Evolutionary conservation across 805 yeast species (phyloP).

Genomic region (Candida easanensis): DNA sequence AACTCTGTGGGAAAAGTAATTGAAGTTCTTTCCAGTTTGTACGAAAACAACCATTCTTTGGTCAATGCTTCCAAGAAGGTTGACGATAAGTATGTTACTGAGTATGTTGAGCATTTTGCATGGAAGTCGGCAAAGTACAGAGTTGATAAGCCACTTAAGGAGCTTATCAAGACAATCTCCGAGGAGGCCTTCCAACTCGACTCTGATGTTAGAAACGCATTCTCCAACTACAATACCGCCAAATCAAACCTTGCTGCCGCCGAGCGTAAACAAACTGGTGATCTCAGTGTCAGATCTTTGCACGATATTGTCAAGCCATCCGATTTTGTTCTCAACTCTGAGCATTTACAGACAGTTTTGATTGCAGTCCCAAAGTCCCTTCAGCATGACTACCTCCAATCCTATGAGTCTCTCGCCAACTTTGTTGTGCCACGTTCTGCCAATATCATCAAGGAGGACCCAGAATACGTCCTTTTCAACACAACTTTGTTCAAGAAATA

Average conservation of each 20-base stretch:
- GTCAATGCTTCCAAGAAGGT: conserved; percentile 49
- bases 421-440: conserved; percentile 95
- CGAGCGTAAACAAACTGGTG: conserved; percentile 92
- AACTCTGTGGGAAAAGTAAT: conserved; percentile 68
- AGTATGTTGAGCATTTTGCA: conserved; percentile 68
- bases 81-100: conserved; percentile 52
- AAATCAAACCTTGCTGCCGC: conserved; percentile 82
- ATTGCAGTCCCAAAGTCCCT: conserved; percentile 80
- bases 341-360: conserved; percentile 80
- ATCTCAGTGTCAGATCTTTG: conserved; percentile 83
- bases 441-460: conserved; percentile 61
- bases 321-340: conserved; percentile 83
- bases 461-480: conserved; percentile 68
- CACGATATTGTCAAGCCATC: conserved; percentile 84
- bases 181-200: conserved; percentile 82
- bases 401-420: conserved; percentile 72
- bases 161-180: conserved; percentile 65
- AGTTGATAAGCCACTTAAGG: conserved; percentile 77
- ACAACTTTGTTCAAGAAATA: conserved; percentile 85
- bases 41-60: conserved; percentile 39
- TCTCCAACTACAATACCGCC: conserved; percentile 73
- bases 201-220: conserved; percentile 76
- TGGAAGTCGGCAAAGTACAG: conserved; percentile 91
- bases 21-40: conserved; percentile 61
- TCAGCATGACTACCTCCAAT: conserved; percentile 55